Evolutionary conservation across 768 basidiomycete species (phyloP).

Genomic region (Termitomyces sp.): DNA sequence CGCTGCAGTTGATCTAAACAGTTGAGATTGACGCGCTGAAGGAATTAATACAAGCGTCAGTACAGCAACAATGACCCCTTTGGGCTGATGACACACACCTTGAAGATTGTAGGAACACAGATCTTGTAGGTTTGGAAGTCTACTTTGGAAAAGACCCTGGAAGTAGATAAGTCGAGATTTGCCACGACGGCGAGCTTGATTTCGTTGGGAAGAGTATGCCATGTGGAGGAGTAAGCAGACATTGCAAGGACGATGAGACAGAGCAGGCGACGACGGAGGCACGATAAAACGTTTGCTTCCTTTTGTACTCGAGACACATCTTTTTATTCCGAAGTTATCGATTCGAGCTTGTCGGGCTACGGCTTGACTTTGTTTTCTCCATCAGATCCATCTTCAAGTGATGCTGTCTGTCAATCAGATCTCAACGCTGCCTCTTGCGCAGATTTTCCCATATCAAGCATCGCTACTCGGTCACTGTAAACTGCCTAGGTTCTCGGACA

Average conservation of each 20-base stretch:
- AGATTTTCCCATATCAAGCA: slow-evolving; percentile 2
- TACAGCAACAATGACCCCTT: slow-evolving; percentile 3
- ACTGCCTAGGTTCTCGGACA: slow-evolving; percentile 3
- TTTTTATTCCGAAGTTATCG: slow-evolving; percentile 26
- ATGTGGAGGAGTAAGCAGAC: slow-evolving; percentile 24
- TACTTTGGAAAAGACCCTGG: slow-evolving; percentile 42
- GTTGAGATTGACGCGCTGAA: slow-evolving; percentile 45
- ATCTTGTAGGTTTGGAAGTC: slow-evolving; percentile 45
- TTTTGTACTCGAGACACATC: slow-evolving; percentile 7
- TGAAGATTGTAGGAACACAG: slow-evolving; percentile 55
- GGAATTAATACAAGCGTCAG: slow-evolving; percentile 10
- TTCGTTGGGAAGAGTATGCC: slow-evolving; percentile 59
- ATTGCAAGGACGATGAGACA: slow-evolving; percentile 5
- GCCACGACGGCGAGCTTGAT: slow-evolving; percentile 57
- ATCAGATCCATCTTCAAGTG: slow-evolving; percentile 11
- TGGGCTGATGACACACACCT: slow-evolving; percentile 29
- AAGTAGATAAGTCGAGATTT: slow-evolving; percentile 36
- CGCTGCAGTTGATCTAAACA: slow-evolving; percentile 37
- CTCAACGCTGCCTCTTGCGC: slow-evolving; percentile 6
- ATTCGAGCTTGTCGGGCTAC: slow-evolving; percentile 26
- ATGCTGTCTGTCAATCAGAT: slow-evolving; percentile 12
- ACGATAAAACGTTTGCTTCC: neutral
- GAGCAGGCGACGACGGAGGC: neutral
- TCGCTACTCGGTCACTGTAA: neutral
- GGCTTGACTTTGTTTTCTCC: slow-evolving; percentile 9